Evolutionary conservation across 2,329 filamentous ascomycete genomes (phyloP).

Genomic region (Botryotinia convoluta): DNA sequence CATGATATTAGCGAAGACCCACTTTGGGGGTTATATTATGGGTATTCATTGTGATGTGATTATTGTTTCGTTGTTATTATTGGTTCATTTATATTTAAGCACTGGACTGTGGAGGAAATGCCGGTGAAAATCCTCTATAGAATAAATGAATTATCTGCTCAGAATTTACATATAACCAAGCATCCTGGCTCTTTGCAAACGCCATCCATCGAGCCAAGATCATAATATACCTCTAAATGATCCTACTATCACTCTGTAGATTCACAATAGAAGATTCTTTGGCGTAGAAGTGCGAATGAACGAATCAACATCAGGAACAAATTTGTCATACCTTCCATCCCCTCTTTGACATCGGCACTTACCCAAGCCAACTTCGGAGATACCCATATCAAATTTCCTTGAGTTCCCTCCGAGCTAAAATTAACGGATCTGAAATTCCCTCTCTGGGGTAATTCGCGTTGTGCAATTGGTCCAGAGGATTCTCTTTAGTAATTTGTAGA

Average conservation of each 20-base stretch:
- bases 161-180: neutral
- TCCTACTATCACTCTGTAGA: neutral
- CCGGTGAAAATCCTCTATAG: neutral
- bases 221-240: neutral
- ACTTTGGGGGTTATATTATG: neutral
- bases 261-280: neutral
- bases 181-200: neutral
- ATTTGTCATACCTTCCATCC: neutral
- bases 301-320: neutral
- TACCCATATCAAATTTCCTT: neutral
- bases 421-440: neutral
- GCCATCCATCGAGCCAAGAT: neutral
- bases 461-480: neutral
- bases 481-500: too few relatives aligned
- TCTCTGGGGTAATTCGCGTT: neutral
- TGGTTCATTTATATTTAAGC: neutral
- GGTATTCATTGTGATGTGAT: too few relatives aligned
- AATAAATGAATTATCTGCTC: neutral
- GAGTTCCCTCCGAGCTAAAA: neutral
- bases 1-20: neutral
- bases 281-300: neutral
- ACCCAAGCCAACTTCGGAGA: neutral
- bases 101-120: neutral
- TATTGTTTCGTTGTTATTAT: neutral
- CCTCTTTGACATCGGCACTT: neutral